A percentile compares a stretch with the other conserved stretches of the same genome.
phyloP scores from a whole-genome alignment of 495 filamentous ascomycete genomes.

The Aspergillus panamensis region DNA sequence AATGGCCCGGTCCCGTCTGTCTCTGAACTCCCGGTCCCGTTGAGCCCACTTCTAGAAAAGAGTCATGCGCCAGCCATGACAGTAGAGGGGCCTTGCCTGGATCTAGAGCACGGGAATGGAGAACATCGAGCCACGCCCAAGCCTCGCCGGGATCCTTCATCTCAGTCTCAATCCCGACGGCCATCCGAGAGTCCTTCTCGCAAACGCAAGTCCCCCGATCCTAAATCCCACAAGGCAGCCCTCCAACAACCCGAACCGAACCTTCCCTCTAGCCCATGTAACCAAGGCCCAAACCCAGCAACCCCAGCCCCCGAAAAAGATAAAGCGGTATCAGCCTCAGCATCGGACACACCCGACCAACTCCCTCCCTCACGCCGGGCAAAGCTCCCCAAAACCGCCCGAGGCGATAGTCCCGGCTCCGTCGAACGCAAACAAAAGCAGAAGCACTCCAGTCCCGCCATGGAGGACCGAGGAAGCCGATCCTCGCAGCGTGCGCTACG shows the following conservation, averaged over 20 bases:
- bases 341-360: constrained; percentile 19
- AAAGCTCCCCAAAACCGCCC: constrained; percentile 38
- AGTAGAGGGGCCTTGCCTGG: background rate
- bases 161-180: constrained; percentile 16
- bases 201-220: constrained; percentile 42
- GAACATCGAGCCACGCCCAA: constrained; percentile 16
- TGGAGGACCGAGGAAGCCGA: constrained; percentile 4
- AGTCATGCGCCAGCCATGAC: background rate
- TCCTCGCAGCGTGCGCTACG: constrained; percentile 18
- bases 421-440: constrained; percentile 30
- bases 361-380: constrained; percentile 21
- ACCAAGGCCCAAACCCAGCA: constrained; percentile 16
- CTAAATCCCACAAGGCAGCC: constrained; percentile 27
- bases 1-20: constrained; percentile 18
- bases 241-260: constrained; percentile 18
- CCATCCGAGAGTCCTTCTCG: constrained; percentile 39
- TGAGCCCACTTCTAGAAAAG: constrained; percentile 17
- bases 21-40: constrained; percentile 16
- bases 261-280: no score
- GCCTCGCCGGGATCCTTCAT: constrained; percentile 15
- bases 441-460: background rate
- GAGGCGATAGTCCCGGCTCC: constrained; percentile 40
- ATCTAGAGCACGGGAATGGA: background rate
- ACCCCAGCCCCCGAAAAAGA: background rate
- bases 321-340: constrained; percentile 8